These are phyloP conservation scores for Stephania japonica DNA, from an alignment of 164 flowering plant genomes.

Conservation along the genomic window DNA sequence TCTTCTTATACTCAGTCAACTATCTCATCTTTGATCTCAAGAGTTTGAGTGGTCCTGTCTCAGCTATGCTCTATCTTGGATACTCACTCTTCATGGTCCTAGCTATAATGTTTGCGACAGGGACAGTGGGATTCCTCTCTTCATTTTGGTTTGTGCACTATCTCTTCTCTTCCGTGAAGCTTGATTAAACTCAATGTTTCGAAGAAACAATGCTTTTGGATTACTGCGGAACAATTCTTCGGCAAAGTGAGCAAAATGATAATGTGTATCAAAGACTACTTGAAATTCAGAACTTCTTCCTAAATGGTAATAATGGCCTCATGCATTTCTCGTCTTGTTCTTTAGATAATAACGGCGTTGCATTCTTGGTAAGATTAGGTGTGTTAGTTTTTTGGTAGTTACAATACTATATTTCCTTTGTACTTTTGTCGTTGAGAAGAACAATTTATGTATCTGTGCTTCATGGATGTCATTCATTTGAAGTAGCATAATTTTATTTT, in stretches of 20 bases:
- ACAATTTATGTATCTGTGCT: constrained; percentile 1
- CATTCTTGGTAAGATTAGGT: background rate
- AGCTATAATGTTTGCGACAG: constrained; percentile 22
- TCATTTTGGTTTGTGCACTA: constrained; percentile 28
- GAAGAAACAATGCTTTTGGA: background rate
- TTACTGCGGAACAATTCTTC: background rate
- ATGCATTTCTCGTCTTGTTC: background rate
- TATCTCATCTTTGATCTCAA: constrained; percentile 19
- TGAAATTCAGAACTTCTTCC: constrained; percentile 10
- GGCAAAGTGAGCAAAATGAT: background rate
- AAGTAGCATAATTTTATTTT: background rate
- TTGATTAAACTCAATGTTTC: constrained; percentile 12
- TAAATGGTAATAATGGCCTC: constrained; percentile 7
- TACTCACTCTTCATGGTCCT: constrained; percentile 25
- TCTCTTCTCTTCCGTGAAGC: constrained; percentile 26
- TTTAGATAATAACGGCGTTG: constrained; percentile 1
- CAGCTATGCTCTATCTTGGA: constrained; percentile 24
- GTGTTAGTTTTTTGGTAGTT: background rate
- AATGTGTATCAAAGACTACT: background rate
- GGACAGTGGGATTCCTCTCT: constrained; percentile 28
- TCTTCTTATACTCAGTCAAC: constrained; percentile 23
- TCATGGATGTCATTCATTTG: constrained; percentile 3
- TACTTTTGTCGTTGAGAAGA: constrained; percentile 4
- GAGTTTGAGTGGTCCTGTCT: constrained; percentile 23
- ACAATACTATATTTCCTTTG: background rate